phyloP scores from a whole-genome alignment of 106 monocot species.

The Allium cepa region DNA sequence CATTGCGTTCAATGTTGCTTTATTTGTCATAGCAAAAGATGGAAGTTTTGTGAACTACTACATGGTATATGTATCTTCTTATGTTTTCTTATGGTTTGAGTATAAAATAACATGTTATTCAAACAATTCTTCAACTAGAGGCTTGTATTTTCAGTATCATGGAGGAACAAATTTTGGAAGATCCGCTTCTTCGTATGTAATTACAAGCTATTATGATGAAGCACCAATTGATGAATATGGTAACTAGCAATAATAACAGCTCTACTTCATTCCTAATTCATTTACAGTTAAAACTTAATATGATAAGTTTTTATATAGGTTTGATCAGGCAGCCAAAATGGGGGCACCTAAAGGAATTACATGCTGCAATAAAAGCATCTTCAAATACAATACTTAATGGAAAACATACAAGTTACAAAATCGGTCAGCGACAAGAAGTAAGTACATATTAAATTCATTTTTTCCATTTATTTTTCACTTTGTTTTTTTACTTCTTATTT shows the following conservation, averaged over 20 bases:
- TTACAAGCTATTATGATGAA: conserved; percentile 75
- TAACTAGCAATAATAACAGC: conserved; percentile 12
- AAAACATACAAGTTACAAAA: conserved; percentile 24
- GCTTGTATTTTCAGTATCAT: conserved; percentile 49
- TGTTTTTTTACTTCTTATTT: background rate
- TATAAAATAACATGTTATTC: background rate
- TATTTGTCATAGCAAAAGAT: conserved; percentile 53
- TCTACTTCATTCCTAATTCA: too few relatives aligned
- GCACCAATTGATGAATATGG: conserved; percentile 99
- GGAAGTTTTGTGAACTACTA: conserved; percentile 97
- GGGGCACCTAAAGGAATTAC: conserved; percentile 82
- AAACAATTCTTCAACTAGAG: too few relatives aligned
- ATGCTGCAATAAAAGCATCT: conserved; percentile 45
- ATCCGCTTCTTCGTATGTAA: conserved; percentile 56
- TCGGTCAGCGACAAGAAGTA: conserved; percentile 63
- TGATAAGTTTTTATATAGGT: conserved; percentile 21
- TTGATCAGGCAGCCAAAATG: conserved; percentile 72
- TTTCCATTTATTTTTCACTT: background rate
- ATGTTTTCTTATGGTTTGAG: background rate
- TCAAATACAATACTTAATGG: conserved; percentile 57
- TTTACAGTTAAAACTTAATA: too few relatives aligned
- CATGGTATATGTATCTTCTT: conserved; percentile 49
- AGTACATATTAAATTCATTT: conserved; percentile 7
- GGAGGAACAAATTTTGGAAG: conserved; percentile 94
- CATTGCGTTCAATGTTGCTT: conserved; percentile 69